These are phyloP conservation scores for Fusarium haematococcum DNA, from an alignment of 2,329 filamentous ascomycete species.

Conservation along the genomic window DNA sequence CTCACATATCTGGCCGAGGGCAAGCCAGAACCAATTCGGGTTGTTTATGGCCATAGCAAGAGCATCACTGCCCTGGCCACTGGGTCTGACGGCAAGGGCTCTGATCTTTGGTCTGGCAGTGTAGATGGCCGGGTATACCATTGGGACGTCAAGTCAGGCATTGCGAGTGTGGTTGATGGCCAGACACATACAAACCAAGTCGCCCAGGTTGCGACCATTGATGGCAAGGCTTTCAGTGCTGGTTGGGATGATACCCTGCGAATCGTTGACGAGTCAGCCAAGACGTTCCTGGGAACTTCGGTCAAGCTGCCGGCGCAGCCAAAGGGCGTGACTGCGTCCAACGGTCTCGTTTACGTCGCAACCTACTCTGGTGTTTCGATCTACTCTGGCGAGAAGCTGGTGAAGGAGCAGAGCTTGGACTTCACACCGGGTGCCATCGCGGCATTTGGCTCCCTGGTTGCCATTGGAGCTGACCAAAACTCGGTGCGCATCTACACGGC, in stretches of 20 bases:
- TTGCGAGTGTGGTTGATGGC: slow-evolving; percentile 79
- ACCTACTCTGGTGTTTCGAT: slow-evolving; percentile 63
- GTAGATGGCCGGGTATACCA: slow-evolving; percentile 88
- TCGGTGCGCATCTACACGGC: slow-evolving; percentile 77
- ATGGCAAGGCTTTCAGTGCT: slow-evolving; percentile 81
- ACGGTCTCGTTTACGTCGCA: slow-evolving; percentile 67
- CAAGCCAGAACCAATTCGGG: slow-evolving; percentile 73
- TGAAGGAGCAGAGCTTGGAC: slow-evolving; percentile 68
- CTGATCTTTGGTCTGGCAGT: slow-evolving; percentile 87
- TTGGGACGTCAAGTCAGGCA: slow-evolving; percentile 82
- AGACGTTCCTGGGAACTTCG: slow-evolving; percentile 78
- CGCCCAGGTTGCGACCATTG: slow-evolving; percentile 74
- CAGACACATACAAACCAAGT: slow-evolving; percentile 89
- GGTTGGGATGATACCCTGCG: slow-evolving; percentile 95
- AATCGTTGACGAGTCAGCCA: slow-evolving; percentile 78
- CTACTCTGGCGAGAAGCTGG: slow-evolving; percentile 71
- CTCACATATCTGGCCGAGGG: slow-evolving; percentile 88
- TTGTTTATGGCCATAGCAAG: slow-evolving; percentile 91
- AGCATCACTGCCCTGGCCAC: slow-evolving; percentile 79
- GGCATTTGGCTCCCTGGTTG: slow-evolving; percentile 74
- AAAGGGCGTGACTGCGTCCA: slow-evolving; percentile 74
- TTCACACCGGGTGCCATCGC: slow-evolving; percentile 79
- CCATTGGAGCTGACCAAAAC: slow-evolving; percentile 81
- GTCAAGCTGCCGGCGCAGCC: slow-evolving; percentile 82
- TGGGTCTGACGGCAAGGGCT: slow-evolving; percentile 62